Percentiles rank a stretch among this genome's conserved stretches.
Evolutionary conservation across 1,284 basidiomycete species (phyloP).

Genomic region (Schizopora paradoxa): DNA sequence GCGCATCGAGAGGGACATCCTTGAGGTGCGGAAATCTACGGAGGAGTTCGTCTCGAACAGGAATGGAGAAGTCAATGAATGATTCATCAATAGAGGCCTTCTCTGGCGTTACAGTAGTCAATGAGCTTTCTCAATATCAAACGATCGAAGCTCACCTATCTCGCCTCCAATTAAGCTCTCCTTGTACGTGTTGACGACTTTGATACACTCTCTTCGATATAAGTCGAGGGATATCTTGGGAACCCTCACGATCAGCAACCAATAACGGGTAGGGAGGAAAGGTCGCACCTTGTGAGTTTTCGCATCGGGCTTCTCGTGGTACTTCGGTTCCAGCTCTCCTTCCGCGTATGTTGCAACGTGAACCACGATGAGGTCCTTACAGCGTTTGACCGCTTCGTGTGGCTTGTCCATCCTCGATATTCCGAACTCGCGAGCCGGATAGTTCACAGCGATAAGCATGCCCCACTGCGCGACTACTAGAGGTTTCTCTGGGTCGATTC

Average conservation of each 20-base stretch:
- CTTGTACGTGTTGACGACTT: slow-evolving; percentile 85
- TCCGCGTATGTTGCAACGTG: slow-evolving; percentile 95
- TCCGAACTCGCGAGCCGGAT: slow-evolving; percentile 86
- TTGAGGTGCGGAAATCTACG: slow-evolving; percentile 74
- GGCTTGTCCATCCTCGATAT: slow-evolving; percentile 82
- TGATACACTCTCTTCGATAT: slow-evolving; percentile 86
- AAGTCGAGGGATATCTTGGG: slow-evolving; percentile 87
- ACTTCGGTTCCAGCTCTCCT: slow-evolving; percentile 83
- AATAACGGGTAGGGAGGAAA: background rate
- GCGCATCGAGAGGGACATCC: slow-evolving; percentile 60
- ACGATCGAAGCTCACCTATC: slow-evolving; percentile 43
- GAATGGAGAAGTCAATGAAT: slow-evolving; percentile 83
- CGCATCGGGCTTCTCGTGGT: slow-evolving; percentile 83
- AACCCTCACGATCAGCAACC: slow-evolving; percentile 18
- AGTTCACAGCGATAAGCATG: slow-evolving; percentile 88
- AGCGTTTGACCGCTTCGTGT: slow-evolving; percentile 78
- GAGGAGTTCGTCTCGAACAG: slow-evolving; percentile 69
- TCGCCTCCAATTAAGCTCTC: slow-evolving; percentile 69
- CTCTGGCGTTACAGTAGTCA: slow-evolving; percentile 40
- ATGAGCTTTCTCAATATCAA: background rate
- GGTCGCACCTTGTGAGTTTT: slow-evolving; percentile 82
- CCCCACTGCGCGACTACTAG: slow-evolving; percentile 95
- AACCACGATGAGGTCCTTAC: slow-evolving; percentile 79
- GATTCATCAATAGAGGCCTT: slow-evolving; percentile 83
- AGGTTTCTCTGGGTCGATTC: slow-evolving; percentile 67